Conservation (phyloP, 495 filamentous ascomycete species). For the Aspergillus sclerotioniger region DNA sequence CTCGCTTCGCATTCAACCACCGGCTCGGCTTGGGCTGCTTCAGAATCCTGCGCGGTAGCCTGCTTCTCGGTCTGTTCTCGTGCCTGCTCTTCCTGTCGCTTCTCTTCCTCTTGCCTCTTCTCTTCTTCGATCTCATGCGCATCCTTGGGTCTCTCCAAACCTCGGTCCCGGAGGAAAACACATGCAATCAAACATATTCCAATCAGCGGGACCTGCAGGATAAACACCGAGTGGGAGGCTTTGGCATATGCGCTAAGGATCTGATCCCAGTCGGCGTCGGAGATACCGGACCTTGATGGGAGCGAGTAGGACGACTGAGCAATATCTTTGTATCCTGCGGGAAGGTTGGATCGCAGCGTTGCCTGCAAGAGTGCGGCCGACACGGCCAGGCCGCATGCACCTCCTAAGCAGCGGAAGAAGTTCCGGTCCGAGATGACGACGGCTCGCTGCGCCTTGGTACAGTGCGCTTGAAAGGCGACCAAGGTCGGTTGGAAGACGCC, state of each 20-base stretch:
- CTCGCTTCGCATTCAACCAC: neutral
- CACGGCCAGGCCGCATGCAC: constrained; percentile 58
- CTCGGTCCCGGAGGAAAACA: constrained; percentile 52
- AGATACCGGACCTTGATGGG: constrained; percentile 31
- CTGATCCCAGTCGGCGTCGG: constrained; percentile 35
- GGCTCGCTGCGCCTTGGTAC: constrained; percentile 55
- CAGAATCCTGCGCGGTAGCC: neutral
- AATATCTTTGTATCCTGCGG: constrained; percentile 37
- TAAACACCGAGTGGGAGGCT: constrained; percentile 54
- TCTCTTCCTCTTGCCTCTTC: constrained; percentile 22
- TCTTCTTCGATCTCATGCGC: constrained; percentile 36
- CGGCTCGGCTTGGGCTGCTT: neutral
- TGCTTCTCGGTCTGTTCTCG: neutral
- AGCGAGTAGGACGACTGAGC: constrained; percentile 43
- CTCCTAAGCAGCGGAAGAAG: constrained; percentile 61
- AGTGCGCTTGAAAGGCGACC: constrained; percentile 63
- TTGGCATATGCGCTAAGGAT: constrained; percentile 51
- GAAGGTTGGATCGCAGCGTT: constrained; percentile 46
- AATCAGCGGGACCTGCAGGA: constrained; percentile 54
- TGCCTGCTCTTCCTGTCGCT: neutral
- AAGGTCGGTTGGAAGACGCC: constrained; percentile 59
- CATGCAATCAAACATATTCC: constrained; percentile 52
- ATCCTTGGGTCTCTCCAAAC: constrained; percentile 51
- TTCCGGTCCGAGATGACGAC: constrained; percentile 62
- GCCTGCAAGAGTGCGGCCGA: constrained; percentile 56